Percentiles rank a stretch among this genome's conserved stretches.
Evolutionary conservation across 805 yeast genomes (phyloP).

Genomic region (Saccharomyces cerevisiae): DNA sequence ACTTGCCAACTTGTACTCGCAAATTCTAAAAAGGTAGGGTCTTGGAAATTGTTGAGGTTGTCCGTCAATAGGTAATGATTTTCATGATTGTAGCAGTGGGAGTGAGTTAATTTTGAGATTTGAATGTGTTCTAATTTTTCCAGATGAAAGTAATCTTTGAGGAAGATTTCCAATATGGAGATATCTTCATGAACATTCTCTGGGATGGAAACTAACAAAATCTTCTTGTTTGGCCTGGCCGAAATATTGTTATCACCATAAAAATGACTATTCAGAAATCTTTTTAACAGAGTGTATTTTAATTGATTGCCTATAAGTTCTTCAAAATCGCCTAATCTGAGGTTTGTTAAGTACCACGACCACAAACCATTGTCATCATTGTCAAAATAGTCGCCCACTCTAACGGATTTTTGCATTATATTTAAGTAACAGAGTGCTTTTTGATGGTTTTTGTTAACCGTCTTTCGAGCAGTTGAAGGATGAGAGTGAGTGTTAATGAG

Average conservation of each 20-base stretch:
- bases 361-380: slow-evolving; percentile 31
- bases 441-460: not conserved
- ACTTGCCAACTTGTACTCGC: slow-evolving; percentile 3
- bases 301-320: slow-evolving; percentile 24
- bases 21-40: slow-evolving; percentile 22
- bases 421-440: not conserved
- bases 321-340: slow-evolving; percentile 32
- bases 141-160: slow-evolving; percentile 27
- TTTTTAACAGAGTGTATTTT: slow-evolving; percentile 23
- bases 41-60: slow-evolving; percentile 23
- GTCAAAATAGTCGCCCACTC: slow-evolving; percentile 26
- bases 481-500: not conserved
- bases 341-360: slow-evolving; percentile 33
- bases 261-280: slow-evolving; percentile 24
- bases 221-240: slow-evolving; percentile 9
- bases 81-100: slow-evolving; percentile 28
- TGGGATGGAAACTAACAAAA: slow-evolving; percentile 29
- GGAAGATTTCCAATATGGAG: slow-evolving; percentile 23
- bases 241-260: slow-evolving; percentile 7
- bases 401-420: slow-evolving; percentile 22
- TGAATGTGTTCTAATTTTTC: slow-evolving; percentile 23
- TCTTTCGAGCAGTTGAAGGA: not conserved
- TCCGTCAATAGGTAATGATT: slow-evolving; percentile 28
- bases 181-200: slow-evolving; percentile 27
- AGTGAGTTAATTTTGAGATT: slow-evolving; percentile 24